A percentile compares a stretch with the other conserved stretches of the same genome.
Evolutionary conservation across 2,329 filamentous ascomycete genomes (phyloP).

Genomic region (Hortaea werneckii): DNA sequence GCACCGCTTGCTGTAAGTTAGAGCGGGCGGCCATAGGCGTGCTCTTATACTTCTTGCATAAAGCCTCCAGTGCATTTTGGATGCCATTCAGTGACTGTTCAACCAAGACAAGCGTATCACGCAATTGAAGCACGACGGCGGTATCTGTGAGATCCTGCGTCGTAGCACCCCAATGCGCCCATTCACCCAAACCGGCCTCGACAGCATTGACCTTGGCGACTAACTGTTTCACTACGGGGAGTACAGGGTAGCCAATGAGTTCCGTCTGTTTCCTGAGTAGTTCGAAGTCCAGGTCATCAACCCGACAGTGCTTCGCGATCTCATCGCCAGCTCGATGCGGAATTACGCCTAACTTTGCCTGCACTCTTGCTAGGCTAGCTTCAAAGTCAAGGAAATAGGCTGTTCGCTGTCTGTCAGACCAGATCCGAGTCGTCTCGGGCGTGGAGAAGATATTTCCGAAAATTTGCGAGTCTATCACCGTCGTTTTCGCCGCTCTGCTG

Average conservation of each 20-base stretch:
- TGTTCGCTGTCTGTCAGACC: constrained; percentile 20
- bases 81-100: constrained; percentile 8
- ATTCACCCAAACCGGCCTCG: constrained; percentile 17
- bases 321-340: constrained; percentile 19
- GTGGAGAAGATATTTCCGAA: constrained; percentile 22
- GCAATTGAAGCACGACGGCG: constrained; percentile 19
- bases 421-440: constrained; percentile 16
- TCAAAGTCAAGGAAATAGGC: constrained; percentile 22
- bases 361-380: constrained; percentile 18
- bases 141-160: constrained; percentile 24
- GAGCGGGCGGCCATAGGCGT: constrained; percentile 22
- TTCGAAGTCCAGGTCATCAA: constrained; percentile 12
- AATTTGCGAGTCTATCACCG: constrained; percentile 20
- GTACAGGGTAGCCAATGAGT: constrained; percentile 23
- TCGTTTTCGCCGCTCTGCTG: constrained; percentile 12
- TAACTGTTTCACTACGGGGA: constrained; percentile 19
- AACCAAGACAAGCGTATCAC: constrained; percentile 12
- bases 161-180: constrained; percentile 24
- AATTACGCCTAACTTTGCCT: constrained; percentile 21
- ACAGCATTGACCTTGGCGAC: constrained; percentile 13
- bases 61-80: constrained; percentile 5
- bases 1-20: constrained; percentile 24
- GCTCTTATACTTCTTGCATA: constrained; percentile 12
- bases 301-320: constrained; percentile 18
- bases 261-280: constrained; percentile 17